phyloP scores from a whole-genome alignment of 768 basidiomycete genomes.

The Bullera alba region DNA sequence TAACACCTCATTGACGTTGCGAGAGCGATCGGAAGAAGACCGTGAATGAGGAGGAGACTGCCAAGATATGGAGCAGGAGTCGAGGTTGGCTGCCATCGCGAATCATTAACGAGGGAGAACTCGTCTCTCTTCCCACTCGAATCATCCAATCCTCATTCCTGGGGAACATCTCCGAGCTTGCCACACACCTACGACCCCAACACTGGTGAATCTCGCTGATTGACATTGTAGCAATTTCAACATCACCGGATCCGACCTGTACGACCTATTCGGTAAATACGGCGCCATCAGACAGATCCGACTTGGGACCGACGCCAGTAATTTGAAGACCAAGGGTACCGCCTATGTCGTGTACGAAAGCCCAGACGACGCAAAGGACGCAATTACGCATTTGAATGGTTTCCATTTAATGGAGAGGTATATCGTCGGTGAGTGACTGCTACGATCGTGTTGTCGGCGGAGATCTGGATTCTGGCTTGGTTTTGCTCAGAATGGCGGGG shows the following conservation, averaged over 20 bases:
- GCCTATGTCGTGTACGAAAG: constrained; percentile 68
- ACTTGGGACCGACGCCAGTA: constrained; percentile 63
- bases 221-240: constrained; percentile 40
- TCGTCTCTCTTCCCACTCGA: no score
- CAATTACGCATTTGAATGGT: constrained; percentile 90
- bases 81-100: no score
- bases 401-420: constrained; percentile 98
- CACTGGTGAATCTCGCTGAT: constrained; percentile 1
- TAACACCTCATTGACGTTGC: no score
- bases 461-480: no score
- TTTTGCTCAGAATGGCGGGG: no score
- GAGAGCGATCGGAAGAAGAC: no score
- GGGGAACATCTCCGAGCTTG: no score
- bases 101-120: no score
- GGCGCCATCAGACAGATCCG: constrained; percentile 93
- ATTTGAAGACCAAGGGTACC: constrained; percentile 86
- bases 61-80: no score
- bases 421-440: constrained; percentile 59
- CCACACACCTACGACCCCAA: neutral
- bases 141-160: no score
- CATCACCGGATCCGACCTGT: constrained; percentile 71
- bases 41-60: no score
- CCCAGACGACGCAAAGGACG: constrained; percentile 77
- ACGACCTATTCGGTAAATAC: constrained; percentile 95
- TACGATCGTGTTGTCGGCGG: no score